These are phyloP conservation scores for Lagerstroemia speciosa DNA, from an alignment of 345 rosid genomes.

Conservation along the genomic window DNA sequence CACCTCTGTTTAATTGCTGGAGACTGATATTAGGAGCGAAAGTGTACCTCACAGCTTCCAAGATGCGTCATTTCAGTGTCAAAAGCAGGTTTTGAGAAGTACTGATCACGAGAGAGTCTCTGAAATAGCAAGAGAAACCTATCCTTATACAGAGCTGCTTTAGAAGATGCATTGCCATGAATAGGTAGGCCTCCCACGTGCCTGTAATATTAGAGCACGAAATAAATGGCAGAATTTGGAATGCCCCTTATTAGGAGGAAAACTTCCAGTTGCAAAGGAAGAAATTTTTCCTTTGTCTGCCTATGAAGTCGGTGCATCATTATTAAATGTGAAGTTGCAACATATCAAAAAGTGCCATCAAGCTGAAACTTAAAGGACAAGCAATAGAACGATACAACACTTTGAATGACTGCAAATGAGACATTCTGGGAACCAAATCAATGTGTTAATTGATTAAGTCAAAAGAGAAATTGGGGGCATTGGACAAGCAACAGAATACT, in stretches of 20 bases:
- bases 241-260: not conserved
- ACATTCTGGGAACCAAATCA: no score
- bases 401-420: no score
- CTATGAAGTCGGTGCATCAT: not conserved
- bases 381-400: no score
- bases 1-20: not conserved
- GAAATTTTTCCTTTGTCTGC: not conserved
- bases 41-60: slow-evolving; percentile 63
- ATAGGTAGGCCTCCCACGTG: slow-evolving; percentile 45
- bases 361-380: not conserved
- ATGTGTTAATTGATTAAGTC: no score
- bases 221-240: not conserved
- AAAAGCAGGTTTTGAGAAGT: slow-evolving; percentile 69
- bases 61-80: slow-evolving; percentile 44
- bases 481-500: not conserved
- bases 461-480: not conserved
- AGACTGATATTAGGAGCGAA: not conserved
- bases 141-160: slow-evolving; percentile 61
- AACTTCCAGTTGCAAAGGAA: not conserved
- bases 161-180: slow-evolving; percentile 76
- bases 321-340: no score
- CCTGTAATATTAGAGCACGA: slow-evolving; percentile 22
- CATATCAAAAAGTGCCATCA: not conserved
- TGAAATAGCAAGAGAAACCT: slow-evolving; percentile 66
- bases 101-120: slow-evolving; percentile 73